phyloP scores from a whole-genome alignment of 1,284 basidiomycete genomes.

The Singerocomus inundabilis region DNA sequence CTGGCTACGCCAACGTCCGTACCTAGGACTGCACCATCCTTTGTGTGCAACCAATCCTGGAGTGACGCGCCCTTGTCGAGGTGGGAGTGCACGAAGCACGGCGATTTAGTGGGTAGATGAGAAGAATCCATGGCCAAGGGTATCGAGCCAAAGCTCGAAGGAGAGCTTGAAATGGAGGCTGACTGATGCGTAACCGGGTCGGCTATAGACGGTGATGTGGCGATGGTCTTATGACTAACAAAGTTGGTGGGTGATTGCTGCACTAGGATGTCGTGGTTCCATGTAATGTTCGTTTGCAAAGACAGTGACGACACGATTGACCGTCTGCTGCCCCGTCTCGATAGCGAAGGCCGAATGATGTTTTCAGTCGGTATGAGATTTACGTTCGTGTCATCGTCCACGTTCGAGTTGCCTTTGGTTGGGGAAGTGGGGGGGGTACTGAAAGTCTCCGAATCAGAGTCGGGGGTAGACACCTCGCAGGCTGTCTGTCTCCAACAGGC shows the following conservation, averaged over 20 bases:
- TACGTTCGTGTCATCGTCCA: conserved; percentile 33
- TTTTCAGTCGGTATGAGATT: conserved; percentile 29
- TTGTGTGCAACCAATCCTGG: conserved; percentile 63
- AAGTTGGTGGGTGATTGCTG: conserved; percentile 20
- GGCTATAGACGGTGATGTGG: conserved; percentile 29
- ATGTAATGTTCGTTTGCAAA: conserved; percentile 47
- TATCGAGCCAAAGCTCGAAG: conserved; percentile 30
- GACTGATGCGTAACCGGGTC: conserved; percentile 22
- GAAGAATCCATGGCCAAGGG: conserved; percentile 35
- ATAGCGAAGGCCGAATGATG: conserved; percentile 41
- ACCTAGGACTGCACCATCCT: conserved; percentile 41
- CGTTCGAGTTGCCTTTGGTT: conserved; percentile 23
- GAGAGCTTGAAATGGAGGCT: conserved; percentile 30
- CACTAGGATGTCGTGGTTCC: conserved; percentile 48
- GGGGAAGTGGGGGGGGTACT: conserved; percentile 64
- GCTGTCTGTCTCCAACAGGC: conserved; percentile 8
- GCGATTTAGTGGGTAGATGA: conserved; percentile 50
- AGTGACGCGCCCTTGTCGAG: conserved; percentile 76
- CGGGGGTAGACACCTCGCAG: conserved; percentile 22
- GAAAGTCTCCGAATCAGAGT: conserved; percentile 45
- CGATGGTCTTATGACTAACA: conserved; percentile 25
- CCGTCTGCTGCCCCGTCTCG: conserved; percentile 47
- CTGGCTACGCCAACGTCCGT: conserved; percentile 47
- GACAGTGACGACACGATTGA: conserved; percentile 24
- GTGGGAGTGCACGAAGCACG: conserved; percentile 86